Percentiles rank a stretch among this genome's conserved stretches.
Conservation (phyloP, 305 asterid genomes). For the Petunia hybrid region DNA sequence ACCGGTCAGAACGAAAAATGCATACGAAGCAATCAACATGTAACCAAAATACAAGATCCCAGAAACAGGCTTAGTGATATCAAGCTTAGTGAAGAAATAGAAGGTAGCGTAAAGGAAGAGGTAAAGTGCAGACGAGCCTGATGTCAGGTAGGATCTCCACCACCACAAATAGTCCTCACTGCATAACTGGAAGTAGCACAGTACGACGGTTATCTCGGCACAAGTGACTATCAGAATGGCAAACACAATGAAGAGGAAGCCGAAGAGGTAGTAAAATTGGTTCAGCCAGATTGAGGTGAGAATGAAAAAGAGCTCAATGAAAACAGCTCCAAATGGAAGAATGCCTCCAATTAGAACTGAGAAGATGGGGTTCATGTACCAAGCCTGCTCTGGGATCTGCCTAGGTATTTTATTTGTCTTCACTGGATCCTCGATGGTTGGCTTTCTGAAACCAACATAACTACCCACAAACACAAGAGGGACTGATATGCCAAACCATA, state of each 20-base stretch:
- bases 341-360: constrained; percentile 73
- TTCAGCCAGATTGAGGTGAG: constrained; percentile 78
- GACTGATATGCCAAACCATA: constrained; percentile 78
- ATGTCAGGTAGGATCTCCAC: constrained; percentile 81
- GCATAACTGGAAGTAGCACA: constrained; percentile 79
- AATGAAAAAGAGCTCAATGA: constrained; percentile 75
- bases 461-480: constrained; percentile 76
- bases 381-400: constrained; percentile 75
- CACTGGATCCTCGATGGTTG: constrained; percentile 70
- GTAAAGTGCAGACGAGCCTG: constrained; percentile 79
- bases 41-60: constrained; percentile 76
- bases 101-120: constrained; percentile 75
- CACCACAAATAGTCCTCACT: constrained; percentile 80
- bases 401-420: constrained; percentile 73
- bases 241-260: constrained; percentile 73
- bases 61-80: constrained; percentile 69
- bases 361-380: constrained; percentile 79
- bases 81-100: constrained; percentile 79
- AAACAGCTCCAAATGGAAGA: constrained; percentile 75
- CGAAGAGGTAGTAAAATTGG: constrained; percentile 79
- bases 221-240: constrained; percentile 70
- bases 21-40: constrained; percentile 71
- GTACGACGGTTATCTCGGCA: constrained; percentile 68
- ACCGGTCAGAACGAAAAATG: constrained; percentile 71
- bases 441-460: constrained; percentile 64